A percentile compares a stretch with the other conserved stretches of the same genome.
These are phyloP conservation scores for Physcomitrium patens DNA, from an alignment of 225 moss, liverwort and hornwort species.

Conservation along the genomic window DNA sequence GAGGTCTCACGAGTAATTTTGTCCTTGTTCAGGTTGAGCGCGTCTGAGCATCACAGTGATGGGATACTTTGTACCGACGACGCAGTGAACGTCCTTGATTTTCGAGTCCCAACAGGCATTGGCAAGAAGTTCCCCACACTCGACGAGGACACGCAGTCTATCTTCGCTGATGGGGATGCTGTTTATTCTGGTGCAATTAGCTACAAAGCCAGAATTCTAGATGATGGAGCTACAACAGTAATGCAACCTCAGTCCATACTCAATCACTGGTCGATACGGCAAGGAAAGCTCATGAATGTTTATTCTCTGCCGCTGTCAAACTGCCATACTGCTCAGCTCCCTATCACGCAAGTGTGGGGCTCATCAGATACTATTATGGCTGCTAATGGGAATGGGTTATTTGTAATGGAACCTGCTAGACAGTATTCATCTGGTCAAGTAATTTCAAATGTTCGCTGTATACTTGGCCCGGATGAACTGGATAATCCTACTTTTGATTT, in stretches of 20 bases:
- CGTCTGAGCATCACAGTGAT: slow-evolving; percentile 74
- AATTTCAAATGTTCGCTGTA: slow-evolving; percentile 38
- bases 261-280: slow-evolving; percentile 89
- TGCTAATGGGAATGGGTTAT: slow-evolving; percentile 77
- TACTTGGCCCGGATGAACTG: slow-evolving; percentile 55
- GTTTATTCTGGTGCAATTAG: slow-evolving; percentile 81
- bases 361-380: slow-evolving; percentile 75
- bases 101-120: slow-evolving; percentile 86
- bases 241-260: slow-evolving; percentile 66
- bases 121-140: slow-evolving; percentile 80
- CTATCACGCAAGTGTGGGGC: slow-evolving; percentile 92
- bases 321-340: slow-evolving; percentile 45
- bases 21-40: slow-evolving; percentile 60
- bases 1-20: not conserved
- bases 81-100: slow-evolving; percentile 88
- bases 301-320: slow-evolving; percentile 65
- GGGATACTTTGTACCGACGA: slow-evolving; percentile 87
- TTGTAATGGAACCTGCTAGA: slow-evolving; percentile 68
- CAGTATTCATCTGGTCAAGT: slow-evolving; percentile 48
- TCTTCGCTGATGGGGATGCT: slow-evolving; percentile 84
- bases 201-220: slow-evolving; percentile 39
- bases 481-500: slow-evolving; percentile 54
- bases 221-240: slow-evolving; percentile 28
- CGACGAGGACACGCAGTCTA: slow-evolving; percentile 67
- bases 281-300: slow-evolving; percentile 78